These are phyloP conservation scores for Raffaelea arxii DNA, from an alignment of 2,329 filamentous ascomycete species.

Conservation along the genomic window DNA sequence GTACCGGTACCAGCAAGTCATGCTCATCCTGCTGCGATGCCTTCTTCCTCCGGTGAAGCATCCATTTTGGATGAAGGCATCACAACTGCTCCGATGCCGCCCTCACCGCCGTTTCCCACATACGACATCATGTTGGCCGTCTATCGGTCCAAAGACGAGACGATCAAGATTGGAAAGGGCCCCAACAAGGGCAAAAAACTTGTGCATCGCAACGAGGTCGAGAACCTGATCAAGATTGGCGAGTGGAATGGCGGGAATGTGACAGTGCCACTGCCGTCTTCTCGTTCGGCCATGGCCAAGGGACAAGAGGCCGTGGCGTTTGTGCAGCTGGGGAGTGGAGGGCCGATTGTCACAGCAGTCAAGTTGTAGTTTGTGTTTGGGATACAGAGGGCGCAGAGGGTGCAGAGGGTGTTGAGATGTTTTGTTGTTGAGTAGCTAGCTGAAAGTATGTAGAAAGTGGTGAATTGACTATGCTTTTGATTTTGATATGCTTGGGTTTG, in stretches of 20 bases:
- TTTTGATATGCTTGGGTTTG: too few relatives aligned
- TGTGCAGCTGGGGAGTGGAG: slow-evolving; percentile 2
- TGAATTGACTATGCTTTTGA: too few relatives aligned
- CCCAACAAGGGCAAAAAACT: slow-evolving; percentile 26
- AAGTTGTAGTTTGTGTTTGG: slow-evolving; percentile 14
- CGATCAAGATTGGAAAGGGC: slow-evolving; percentile 21
- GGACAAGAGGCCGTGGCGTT: slow-evolving; percentile 8
- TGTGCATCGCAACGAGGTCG: slow-evolving; percentile 21
- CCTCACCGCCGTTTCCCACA: neutral
- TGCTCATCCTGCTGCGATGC: neutral
- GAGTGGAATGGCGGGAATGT: slow-evolving; percentile 24
- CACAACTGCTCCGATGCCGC: neutral
- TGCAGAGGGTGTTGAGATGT: too few relatives aligned
- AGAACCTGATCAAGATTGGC: slow-evolving; percentile 22
- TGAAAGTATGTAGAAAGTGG: too few relatives aligned
- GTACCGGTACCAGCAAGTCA: neutral
- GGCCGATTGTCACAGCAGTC: slow-evolving; percentile 5
- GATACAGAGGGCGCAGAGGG: too few relatives aligned
- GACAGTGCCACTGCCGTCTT: slow-evolving; percentile 15
- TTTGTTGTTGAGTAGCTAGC: too few relatives aligned
- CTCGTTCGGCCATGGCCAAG: slow-evolving; percentile 10
- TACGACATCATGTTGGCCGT: slow-evolving; percentile 8
- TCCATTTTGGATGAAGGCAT: neutral
- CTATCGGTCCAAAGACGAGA: slow-evolving; percentile 18
- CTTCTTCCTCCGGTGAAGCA: neutral